Conservation (phyloP, 345 rosid species). For the Punica granatum region DNA sequence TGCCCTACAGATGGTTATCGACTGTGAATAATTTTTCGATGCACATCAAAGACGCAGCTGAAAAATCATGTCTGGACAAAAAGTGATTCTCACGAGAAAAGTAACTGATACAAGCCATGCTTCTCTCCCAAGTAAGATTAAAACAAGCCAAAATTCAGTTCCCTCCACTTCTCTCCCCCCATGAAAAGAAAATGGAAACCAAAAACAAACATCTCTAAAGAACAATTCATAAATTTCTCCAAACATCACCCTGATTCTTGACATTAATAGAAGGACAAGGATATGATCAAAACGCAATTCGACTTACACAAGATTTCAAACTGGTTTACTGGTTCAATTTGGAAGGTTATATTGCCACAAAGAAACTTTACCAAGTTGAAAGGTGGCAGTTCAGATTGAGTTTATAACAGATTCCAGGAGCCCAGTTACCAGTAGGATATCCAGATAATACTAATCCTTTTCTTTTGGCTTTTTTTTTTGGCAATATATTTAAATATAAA, state of each 20-base stretch:
- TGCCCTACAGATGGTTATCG: slow-evolving; percentile 41
- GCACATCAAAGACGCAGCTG: background rate
- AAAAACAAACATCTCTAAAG: background rate
- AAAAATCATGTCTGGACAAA: background rate
- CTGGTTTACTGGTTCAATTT: background rate
- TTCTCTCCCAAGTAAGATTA: background rate
- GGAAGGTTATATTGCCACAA: background rate
- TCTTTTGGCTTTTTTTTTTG: too few species aligned
- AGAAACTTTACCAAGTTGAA: background rate
- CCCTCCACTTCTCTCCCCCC: background rate
- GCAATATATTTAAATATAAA: too few species aligned
- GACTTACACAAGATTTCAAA: background rate
- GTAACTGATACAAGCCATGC: background rate
- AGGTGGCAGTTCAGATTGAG: background rate
- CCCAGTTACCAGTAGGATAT: background rate
- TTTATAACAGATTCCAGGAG: background rate
- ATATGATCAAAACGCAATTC: background rate
- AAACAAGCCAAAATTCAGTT: background rate
- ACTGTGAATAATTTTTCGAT: background rate
- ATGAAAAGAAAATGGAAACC: background rate
- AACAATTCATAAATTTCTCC: background rate
- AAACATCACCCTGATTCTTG: background rate
- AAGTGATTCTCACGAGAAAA: background rate
- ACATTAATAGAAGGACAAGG: background rate
- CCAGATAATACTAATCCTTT: too few species aligned